Conservation (phyloP, 2,329 filamentous ascomycete species). For the Ceratocystis eucalypticola region DNA sequence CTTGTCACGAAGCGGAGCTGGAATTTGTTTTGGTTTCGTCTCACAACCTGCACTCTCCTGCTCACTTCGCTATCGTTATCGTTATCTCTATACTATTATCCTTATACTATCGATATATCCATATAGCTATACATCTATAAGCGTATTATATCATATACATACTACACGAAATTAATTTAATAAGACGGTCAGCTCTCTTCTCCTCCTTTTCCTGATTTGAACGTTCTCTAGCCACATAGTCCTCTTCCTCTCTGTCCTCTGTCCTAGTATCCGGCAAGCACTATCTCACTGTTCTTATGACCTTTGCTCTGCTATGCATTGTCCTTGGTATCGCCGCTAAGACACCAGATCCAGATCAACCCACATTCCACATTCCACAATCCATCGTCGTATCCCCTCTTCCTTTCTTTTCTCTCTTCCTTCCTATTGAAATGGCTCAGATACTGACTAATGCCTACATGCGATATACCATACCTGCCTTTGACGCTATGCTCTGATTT, state of each 20-base stretch:
- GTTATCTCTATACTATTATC: background rate
- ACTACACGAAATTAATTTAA: too few relatives aligned
- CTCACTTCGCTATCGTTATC: background rate
- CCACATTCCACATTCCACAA: background rate
- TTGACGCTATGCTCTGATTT: background rate
- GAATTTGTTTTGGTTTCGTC: background rate
- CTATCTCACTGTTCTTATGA: too few relatives aligned
- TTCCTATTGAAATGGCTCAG: background rate
- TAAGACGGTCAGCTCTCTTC: too few relatives aligned
- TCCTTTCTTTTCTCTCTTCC: background rate
- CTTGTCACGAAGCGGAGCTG: conserved; percentile 3
- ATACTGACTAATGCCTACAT: background rate
- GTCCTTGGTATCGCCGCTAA: too few relatives aligned
- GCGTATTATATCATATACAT: too few relatives aligned
- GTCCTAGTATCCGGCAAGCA: too few relatives aligned
- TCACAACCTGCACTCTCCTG: background rate
- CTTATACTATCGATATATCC: too few relatives aligned
- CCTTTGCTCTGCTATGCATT: too few relatives aligned
- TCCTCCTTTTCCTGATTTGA: too few relatives aligned
- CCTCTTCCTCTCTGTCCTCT: too few relatives aligned
- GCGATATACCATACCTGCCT: background rate
- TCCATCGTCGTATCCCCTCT: background rate
- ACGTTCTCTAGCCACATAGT: too few relatives aligned
- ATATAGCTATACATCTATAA: too few relatives aligned
- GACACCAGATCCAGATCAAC: background rate